Evolutionary conservation across 306 rosid species (phyloP).

Genomic region (Medicago lupulina): DNA sequence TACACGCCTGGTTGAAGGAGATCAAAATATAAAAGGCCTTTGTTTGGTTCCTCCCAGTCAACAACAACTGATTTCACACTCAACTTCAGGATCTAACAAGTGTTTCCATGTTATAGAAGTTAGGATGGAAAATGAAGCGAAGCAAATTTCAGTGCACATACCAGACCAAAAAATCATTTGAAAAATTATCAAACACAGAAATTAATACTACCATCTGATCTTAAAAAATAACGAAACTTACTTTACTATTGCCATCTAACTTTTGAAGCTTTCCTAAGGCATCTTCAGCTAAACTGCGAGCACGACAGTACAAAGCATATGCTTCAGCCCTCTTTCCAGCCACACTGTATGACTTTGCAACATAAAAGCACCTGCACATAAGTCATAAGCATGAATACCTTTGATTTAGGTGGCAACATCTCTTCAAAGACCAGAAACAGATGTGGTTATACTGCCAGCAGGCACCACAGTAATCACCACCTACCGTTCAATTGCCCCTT

Average conservation of each 20-base stretch:
- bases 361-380: constrained; percentile 79
- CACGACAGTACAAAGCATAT: constrained; percentile 75
- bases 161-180: constrained; percentile 14
- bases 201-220: constrained; percentile 2
- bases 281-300: constrained; percentile 60
- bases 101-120: constrained; percentile 11
- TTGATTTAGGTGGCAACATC: constrained; percentile 10
- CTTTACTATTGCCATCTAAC: constrained; percentile 47
- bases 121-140: constrained; percentile 15
- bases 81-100: constrained; percentile 20
- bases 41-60: constrained; percentile 7
- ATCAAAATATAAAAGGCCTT: constrained; percentile 12
- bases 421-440: constrained; percentile 12
- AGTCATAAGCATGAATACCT: constrained; percentile 1
- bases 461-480: constrained; percentile 8
- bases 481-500: constrained; percentile 1
- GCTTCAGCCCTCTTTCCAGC: constrained; percentile 97
- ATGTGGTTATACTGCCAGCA: constrained; percentile 16
- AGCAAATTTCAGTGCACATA: constrained; percentile 25
- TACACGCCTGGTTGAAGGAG: not conserved
- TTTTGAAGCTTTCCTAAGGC: constrained; percentile 48
- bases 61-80: constrained; percentile 13
- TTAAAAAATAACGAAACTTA: constrained; percentile 28
- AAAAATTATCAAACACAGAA: not conserved
- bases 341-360: constrained; percentile 86